phyloP scores from a whole-genome alignment of 192 early-diverging fungal genomes.

The Backusella sp. region DNA sequence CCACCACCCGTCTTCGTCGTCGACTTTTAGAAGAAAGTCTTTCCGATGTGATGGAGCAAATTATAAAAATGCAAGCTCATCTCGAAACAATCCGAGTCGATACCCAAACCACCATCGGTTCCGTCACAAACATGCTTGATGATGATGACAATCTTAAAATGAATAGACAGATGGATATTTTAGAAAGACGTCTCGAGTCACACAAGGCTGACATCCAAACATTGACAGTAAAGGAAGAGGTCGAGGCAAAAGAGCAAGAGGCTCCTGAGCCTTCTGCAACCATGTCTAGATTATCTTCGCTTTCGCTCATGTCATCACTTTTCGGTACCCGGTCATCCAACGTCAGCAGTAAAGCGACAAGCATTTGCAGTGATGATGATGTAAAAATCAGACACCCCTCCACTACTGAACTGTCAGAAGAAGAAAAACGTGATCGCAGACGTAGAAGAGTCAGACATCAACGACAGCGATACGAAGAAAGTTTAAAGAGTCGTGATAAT shows the following conservation, averaged over 20 bases:
- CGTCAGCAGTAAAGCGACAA: neutral
- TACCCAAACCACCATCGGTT: constrained; percentile 3
- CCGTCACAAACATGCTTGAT: neutral
- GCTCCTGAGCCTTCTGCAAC: neutral
- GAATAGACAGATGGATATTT: constrained; percentile 21
- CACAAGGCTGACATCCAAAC: neutral
- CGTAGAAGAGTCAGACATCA: constrained; percentile 15
- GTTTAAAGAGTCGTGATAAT: constrained; percentile 6
- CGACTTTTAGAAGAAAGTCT: constrained; percentile 23
- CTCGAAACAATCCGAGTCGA: constrained; percentile 16
- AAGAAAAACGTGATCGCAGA: constrained; percentile 5
- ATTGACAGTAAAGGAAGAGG: neutral
- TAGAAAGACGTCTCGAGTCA: constrained; percentile 16
- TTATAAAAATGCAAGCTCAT: neutral
- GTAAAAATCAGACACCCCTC: neutral
- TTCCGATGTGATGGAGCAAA: constrained; percentile 1
- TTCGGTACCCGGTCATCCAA: constrained; percentile 11
- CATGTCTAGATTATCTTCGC: constrained; percentile 21
- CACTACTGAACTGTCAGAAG: neutral
- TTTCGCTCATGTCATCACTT: constrained; percentile 21
- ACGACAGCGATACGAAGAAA: constrained; percentile 4
- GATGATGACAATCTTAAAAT: neutral
- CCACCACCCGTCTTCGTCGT: constrained; percentile 25
- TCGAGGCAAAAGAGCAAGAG: neutral
- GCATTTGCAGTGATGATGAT: neutral